phyloP scores from a whole-genome alignment of 1,284 basidiomycete genomes.

The Sanghuangporus weigelae region DNA sequence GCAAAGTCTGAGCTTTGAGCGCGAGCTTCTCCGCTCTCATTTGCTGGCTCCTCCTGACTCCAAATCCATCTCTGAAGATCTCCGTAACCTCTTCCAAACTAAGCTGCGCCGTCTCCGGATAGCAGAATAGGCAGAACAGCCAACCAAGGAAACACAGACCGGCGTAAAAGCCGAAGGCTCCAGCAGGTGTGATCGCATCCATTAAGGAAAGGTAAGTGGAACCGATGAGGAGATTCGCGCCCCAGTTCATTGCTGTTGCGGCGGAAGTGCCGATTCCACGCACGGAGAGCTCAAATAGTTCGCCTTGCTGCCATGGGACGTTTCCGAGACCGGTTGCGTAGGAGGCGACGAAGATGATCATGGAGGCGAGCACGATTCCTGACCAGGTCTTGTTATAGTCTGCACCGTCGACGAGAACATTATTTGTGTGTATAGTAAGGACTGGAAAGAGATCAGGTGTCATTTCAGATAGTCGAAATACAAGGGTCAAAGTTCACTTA shows the following conservation, averaged over 20 bases:
- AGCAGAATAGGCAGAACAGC: slow-evolving; percentile 64
- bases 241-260: slow-evolving; percentile 80
- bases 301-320: slow-evolving; percentile 61
- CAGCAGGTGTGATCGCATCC: slow-evolving; percentile 68
- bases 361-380: slow-evolving; percentile 65
- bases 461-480: neutral
- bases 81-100: slow-evolving; percentile 71
- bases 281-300: slow-evolving; percentile 35
- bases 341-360: slow-evolving; percentile 80
- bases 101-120: slow-evolving; percentile 74
- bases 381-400: slow-evolving; percentile 64
- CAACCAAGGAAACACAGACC: slow-evolving; percentile 68
- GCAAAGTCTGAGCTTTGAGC: slow-evolving; percentile 18
- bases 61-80: slow-evolving; percentile 56
- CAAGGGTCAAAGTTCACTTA: slow-evolving; percentile 32
- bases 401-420: slow-evolving; percentile 58
- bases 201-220: slow-evolving; percentile 80
- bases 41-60: slow-evolving; percentile 47
- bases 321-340: slow-evolving; percentile 78
- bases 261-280: slow-evolving; percentile 78
- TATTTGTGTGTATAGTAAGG: slow-evolving; percentile 62
- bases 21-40: slow-evolving; percentile 39
- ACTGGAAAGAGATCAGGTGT: slow-evolving; percentile 32
- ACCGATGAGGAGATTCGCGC: slow-evolving; percentile 72
- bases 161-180: slow-evolving; percentile 79